These are phyloP conservation scores for Nannochloris sp. DNA, from an alignment of 139 green algal genomes.

Conservation along the genomic window DNA sequence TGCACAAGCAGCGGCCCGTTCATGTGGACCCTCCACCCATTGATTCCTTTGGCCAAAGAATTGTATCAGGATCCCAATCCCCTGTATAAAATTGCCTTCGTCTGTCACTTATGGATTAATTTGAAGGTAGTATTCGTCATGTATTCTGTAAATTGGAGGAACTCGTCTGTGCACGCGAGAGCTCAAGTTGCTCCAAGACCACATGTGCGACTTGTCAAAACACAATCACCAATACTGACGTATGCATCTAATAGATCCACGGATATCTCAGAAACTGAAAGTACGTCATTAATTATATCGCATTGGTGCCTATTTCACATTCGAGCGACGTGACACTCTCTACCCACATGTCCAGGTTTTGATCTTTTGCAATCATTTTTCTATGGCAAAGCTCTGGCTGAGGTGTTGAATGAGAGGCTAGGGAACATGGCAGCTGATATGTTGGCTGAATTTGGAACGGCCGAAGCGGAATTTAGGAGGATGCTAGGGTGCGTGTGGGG, in stretches of 20 bases:
- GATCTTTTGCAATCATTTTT: slow-evolving; percentile 38
- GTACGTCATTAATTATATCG: background rate
- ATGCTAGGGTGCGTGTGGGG: slow-evolving; percentile 7
- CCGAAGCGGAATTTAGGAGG: slow-evolving; percentile 26
- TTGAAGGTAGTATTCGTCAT: too few relatives aligned
- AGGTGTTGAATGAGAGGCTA: slow-evolving; percentile 33
- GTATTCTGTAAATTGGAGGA: too few relatives aligned
- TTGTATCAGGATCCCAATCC: too few relatives aligned
- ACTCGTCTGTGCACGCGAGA: too few relatives aligned
- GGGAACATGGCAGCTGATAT: slow-evolving; percentile 25
- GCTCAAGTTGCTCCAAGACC: too few relatives aligned
- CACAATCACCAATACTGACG: too few relatives aligned
- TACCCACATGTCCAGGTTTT: slow-evolving; percentile 4
- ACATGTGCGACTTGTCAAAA: too few relatives aligned
- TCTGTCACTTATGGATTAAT: too few relatives aligned
- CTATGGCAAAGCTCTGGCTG: slow-evolving; percentile 28
- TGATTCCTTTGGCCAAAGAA: too few relatives aligned
- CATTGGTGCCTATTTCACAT: background rate
- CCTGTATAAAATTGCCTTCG: too few relatives aligned
- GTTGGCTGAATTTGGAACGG: slow-evolving; percentile 26
- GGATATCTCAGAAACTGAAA: background rate
- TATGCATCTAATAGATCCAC: too few relatives aligned
- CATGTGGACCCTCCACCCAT: too few relatives aligned
- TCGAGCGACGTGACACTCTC: background rate
- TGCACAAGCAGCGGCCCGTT: background rate